These are phyloP conservation scores for Penicillium egyptiacum DNA, from an alignment of 495 filamentous ascomycete species.

Conservation along the genomic window DNA sequence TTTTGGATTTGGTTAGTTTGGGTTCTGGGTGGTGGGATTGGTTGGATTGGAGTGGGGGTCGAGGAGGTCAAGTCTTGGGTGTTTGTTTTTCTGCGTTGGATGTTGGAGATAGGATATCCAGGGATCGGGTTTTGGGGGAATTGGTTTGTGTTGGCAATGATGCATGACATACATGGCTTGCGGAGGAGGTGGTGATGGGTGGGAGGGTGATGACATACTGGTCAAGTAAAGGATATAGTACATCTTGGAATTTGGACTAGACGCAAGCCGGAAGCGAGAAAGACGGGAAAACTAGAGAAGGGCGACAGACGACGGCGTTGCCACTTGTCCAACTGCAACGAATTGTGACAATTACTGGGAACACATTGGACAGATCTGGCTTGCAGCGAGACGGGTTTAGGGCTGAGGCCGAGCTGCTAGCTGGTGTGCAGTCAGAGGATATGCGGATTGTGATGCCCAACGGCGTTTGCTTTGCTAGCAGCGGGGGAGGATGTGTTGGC, in stretches of 20 bases:
- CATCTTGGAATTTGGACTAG: slow-evolving; percentile 37
- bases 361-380: slow-evolving; percentile 33
- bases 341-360: slow-evolving; percentile 34
- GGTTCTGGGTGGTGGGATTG: background rate
- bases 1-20: slow-evolving; percentile 10
- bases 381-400: slow-evolving; percentile 10
- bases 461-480: slow-evolving; percentile 13
- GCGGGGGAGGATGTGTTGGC: slow-evolving; percentile 1
- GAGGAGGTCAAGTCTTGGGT: background rate
- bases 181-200: background rate
- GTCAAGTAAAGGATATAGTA: slow-evolving; percentile 71
- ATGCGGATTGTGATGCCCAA: slow-evolving; percentile 42
- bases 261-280: background rate
- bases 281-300: slow-evolving; percentile 19
- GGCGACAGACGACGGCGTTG: slow-evolving; percentile 8
- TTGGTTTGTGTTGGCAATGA: background rate
- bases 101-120: background rate
- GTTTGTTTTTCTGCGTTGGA: background rate
- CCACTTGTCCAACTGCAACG: slow-evolving; percentile 29
- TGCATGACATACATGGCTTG: slow-evolving; percentile 6
- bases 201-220: slow-evolving; percentile 48
- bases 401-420: slow-evolving; percentile 1
- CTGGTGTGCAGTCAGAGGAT: slow-evolving; percentile 13
- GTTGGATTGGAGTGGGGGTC: slow-evolving; percentile 14
- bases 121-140: background rate